phyloP scores from a whole-genome alignment of 1,139 yeast species.

The Nakaseomyces delphensis region DNA sequence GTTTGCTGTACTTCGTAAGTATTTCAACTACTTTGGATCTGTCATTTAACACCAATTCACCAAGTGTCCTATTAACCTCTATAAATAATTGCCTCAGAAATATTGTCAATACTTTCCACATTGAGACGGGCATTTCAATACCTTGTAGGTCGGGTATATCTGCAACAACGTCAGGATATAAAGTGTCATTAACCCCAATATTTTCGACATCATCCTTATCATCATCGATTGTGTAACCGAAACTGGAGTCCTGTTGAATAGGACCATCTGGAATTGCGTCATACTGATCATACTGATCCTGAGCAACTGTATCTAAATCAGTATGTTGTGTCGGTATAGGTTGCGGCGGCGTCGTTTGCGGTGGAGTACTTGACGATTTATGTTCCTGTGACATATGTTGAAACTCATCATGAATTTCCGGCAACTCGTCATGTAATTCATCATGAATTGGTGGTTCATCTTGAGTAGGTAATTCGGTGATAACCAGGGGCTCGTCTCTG shows the following conservation, averaged over 20 bases:
- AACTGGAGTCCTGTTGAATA: neutral
- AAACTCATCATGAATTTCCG: neutral
- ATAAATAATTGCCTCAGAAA: neutral
- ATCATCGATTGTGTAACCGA: neutral
- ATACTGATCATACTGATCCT: no score
- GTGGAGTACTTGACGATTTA: neutral
- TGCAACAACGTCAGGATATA: slow-evolving; percentile 12
- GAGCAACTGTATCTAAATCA: no score
- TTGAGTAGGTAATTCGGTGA: slow-evolving; percentile 5
- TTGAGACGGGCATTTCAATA: neutral
- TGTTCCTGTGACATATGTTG: neutral
- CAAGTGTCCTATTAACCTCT: neutral
- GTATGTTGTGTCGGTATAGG: no score
- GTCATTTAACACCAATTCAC: neutral
- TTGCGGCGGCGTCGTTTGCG: neutral
- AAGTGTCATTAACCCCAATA: slow-evolving; percentile 4
- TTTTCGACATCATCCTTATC: neutral
- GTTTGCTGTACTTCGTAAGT: neutral
- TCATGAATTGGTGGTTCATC: neutral
- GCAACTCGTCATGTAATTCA: neutral
- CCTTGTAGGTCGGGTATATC: slow-evolving; percentile 1
- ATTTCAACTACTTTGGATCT: neutral
- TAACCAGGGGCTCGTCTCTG: slow-evolving; percentile 1
- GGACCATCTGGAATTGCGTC: no score
- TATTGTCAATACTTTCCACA: neutral